Evolutionary conservation across 148 eudicot species (phyloP), one percentile per base, ranked within the genome.

Genomic region (Polygonum aviculare): DNA sequence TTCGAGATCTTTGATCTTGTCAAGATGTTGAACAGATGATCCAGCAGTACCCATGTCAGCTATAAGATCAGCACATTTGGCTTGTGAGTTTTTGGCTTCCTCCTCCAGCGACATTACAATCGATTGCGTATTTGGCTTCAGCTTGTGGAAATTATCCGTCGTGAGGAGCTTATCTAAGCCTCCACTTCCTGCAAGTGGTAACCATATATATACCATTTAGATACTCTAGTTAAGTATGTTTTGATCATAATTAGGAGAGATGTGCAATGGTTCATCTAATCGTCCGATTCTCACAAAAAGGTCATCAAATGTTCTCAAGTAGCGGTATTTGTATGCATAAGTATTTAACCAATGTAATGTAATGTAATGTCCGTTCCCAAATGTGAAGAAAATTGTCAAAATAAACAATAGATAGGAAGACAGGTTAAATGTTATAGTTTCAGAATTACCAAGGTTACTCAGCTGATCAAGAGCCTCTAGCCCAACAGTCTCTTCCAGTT

Each of bases 391-490:
- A 44, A 41, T 2, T 38, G 73, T 31, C 10, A 41, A 2, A 31
- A 16, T 31, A 62, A 74, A 52, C 40, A 44, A 12, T 33, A 3
- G 33, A 11, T 60, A 12, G 41, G 1, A 41, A 21, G 39, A 9
- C 22, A n/a, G 0, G 8, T 21, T 9, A 0, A 15, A 76, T 47
- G 41, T 19, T 50, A 77, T 75, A 72, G 81, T 69, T 63, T 12
- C 21, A 41, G 72, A 55, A 54, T 50, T 89, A 94, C 98, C 98
- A 10, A 94, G 92, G 79, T 92, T 94, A 84, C 84, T 87, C 40
- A 94, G 88, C 83, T 92, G 96, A 78, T 82, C 77, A 74, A 95
- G 88, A 77, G 97, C 90, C 78, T 88, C 91, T 74, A 89, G 85
- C 40, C 97, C 98, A 80, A 92, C 69, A 7, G 94, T 85, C 62